Base-by-base conservation (phyloP, 1,284 basidiomycete species). In the Mycosarcoma maydis region DNA sequence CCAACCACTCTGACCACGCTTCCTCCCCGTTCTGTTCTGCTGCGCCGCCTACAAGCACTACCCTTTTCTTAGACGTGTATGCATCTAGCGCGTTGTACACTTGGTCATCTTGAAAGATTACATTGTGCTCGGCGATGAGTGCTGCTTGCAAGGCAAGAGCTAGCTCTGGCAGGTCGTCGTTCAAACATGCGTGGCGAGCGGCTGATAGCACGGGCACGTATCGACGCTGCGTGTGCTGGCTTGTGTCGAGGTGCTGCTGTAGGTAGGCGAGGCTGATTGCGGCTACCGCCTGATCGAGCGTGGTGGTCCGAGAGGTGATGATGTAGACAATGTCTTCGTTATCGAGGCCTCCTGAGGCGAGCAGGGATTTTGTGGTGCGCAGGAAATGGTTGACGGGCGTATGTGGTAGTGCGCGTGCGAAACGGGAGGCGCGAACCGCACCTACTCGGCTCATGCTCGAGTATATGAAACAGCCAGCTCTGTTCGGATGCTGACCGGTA, bases 261-360 rank as follows among this genome's bases (percentile, higher is more conserved):
- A 66, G 39, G 39, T 52, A 71, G 0, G 68, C 58, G 33, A 66
- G 59, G 4, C 22, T 32, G 17, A 66, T 52, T 2, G 68, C 62
- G 10, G 68, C 57, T 13, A 66, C 47, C 0, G 42, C 44, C 36
- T 71, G 68, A 39, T 71, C 68, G 14, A 71, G 26, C 0, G 54
- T 66, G 2, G 62, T 62, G 7, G 27, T 22, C 23, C 20, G 37
- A 2, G 62, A 34, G 11, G 68, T 71, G 27, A 58, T 17, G 37
- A 71, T 46, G 29, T 66, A 71, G 34, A 71, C 62, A 11, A 61
- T 57, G 52, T 70, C 61, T 14, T 70, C 67, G 49, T 61, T 65
- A 26, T 62, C 68, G n/a, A 66, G 36, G 16, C 45, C 58, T 9
- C 62, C 56, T 9, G 68, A 65, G 22, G 54, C 59, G 32, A 71